These are phyloP conservation scores for Cornus kousa DNA, from an alignment of 148 eudicot species.

Conservation along the genomic window DNA sequence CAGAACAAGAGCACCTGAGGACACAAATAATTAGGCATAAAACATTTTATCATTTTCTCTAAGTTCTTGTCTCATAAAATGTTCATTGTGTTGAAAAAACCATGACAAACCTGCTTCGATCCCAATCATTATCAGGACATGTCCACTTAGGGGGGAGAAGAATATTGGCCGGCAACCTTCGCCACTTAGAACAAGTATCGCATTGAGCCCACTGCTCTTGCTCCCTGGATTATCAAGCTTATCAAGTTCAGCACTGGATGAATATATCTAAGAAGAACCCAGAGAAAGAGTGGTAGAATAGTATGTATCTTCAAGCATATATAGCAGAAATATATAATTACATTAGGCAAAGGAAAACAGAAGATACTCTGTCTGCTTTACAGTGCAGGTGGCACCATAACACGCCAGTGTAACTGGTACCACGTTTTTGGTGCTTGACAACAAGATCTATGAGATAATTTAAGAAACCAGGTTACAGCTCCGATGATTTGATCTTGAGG, in stretches of 20 bases:
- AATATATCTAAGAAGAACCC: constrained; percentile 6
- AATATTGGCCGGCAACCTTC: constrained; percentile 64
- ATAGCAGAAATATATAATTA: neutral
- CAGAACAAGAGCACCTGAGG: constrained; percentile 62
- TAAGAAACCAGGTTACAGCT: neutral
- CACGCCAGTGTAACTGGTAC: neutral
- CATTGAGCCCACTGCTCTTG: constrained; percentile 81
- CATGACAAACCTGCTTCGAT: constrained; percentile 48
- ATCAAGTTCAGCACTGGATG: constrained; percentile 11
- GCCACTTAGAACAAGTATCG: constrained; percentile 72
- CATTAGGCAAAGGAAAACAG: neutral
- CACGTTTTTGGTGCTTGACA: neutral
- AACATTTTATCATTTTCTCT: neutral
- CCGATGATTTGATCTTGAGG: neutral
- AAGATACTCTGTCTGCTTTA: neutral
- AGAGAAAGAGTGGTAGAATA: neutral
- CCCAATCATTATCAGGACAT: constrained; percentile 66
- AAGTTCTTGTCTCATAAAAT: neutral
- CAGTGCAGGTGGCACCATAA: neutral
- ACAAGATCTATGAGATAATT: neutral
- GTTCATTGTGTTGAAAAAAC: neutral
- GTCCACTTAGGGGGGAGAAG: constrained; percentile 77
- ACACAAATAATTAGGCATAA: constrained; percentile 11
- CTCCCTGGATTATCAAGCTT: constrained; percentile 32
- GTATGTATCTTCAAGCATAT: neutral